Conservation (phyloP, 2,329 filamentous ascomycete genomes). For the Aspergillus terreus region DNA sequence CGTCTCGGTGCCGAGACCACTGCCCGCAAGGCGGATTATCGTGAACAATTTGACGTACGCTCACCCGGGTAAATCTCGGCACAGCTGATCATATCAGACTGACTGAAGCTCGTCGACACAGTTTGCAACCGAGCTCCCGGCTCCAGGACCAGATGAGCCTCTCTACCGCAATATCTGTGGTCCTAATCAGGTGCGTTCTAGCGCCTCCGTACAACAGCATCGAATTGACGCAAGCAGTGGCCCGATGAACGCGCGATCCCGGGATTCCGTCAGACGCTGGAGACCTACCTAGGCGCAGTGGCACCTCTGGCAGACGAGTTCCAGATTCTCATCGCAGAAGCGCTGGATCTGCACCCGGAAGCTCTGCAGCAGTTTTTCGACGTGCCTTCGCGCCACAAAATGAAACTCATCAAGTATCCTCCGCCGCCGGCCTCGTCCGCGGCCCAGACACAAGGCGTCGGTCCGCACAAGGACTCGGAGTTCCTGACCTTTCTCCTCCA, state of each 20-base stretch:
- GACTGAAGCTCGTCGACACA: neutral
- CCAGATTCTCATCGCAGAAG: constrained; percentile 30
- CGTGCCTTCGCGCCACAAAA: constrained; percentile 30
- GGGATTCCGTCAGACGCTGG: constrained; percentile 27
- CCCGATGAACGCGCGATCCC: constrained; percentile 30
- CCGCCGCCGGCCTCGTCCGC: constrained; percentile 18
- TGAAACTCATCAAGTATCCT: constrained; percentile 45
- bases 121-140: constrained; percentile 37
- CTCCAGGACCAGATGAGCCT: constrained; percentile 30
- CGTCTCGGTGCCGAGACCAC: constrained; percentile 33
- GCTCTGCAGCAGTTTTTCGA: constrained; percentile 33
- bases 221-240: constrained; percentile 21
- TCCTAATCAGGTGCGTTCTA: constrained; percentile 30
- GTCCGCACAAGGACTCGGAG: constrained; percentile 49
- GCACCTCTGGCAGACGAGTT: constrained; percentile 24
- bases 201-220: neutral
- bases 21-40: constrained; percentile 28
- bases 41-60: constrained; percentile 36
- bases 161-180: constrained; percentile 33
- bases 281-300: constrained; percentile 27
- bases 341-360: constrained; percentile 25
- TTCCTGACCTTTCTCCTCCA: constrained; percentile 50
- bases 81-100: neutral
- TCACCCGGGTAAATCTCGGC: neutral
- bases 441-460: constrained; percentile 36